Evolutionary conservation across 345 rosid species (phyloP).

Genomic region (Citrus sinensis): DNA sequence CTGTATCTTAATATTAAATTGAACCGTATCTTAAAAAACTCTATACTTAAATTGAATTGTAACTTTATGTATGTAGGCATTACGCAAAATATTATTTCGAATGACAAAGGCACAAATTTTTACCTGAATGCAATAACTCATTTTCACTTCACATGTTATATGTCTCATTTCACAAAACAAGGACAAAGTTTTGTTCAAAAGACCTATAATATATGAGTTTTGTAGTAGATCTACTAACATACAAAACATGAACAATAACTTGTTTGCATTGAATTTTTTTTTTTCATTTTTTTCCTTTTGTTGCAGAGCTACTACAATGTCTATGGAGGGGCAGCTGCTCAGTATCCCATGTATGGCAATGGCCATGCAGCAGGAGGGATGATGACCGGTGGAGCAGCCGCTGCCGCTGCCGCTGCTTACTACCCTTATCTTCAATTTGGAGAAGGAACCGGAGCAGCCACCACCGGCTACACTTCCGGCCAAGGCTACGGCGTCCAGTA

Average conservation of each 20-base stretch:
- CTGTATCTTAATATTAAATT: no score
- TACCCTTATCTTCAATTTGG: slow-evolving; percentile 86
- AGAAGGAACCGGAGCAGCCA: slow-evolving; percentile 59
- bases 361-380: slow-evolving; percentile 51
- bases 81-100: no score
- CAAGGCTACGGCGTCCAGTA: slow-evolving; percentile 67
- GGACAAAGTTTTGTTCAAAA: background rate
- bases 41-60: no score
- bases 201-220: background rate
- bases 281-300: background rate
- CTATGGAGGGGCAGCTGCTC: slow-evolving; percentile 76
- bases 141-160: background rate
- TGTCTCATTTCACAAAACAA: background rate
- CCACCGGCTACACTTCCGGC: slow-evolving; percentile 53
- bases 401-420: slow-evolving; percentile 43
- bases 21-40: no score
- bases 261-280: background rate
- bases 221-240: background rate
- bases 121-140: background rate
- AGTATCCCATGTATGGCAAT: slow-evolving; percentile 71
- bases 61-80: no score
- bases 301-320: slow-evolving; percentile 77
- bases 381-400: slow-evolving; percentile 50
- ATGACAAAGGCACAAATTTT: no score
- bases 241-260: background rate